A percentile compares a stretch with the other conserved stretches of the same genome.
Conservation (phyloP, 805 yeast species). For the Spathaspora passalidarum region DNA sequence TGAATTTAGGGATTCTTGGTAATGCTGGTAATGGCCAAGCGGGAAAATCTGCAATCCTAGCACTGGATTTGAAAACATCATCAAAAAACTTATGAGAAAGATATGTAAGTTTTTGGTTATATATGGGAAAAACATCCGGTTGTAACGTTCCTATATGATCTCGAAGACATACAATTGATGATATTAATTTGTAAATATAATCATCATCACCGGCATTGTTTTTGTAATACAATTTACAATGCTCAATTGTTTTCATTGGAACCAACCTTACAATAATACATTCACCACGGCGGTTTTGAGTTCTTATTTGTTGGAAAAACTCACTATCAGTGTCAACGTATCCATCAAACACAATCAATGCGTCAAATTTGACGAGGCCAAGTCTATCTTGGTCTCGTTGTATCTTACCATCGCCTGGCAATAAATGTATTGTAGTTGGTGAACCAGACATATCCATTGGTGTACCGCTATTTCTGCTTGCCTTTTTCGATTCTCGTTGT, state of each 20-base stretch:
- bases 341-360: slow-evolving; percentile 62
- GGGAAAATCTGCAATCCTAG: slow-evolving; percentile 19
- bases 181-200: slow-evolving; percentile 65
- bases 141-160: slow-evolving; percentile 82
- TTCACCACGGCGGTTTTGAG: slow-evolving; percentile 24
- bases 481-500: slow-evolving; percentile 38
- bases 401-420: slow-evolving; percentile 36
- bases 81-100: slow-evolving; percentile 58
- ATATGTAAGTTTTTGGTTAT: slow-evolving; percentile 60
- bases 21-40: slow-evolving; percentile 82
- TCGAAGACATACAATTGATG: slow-evolving; percentile 78
- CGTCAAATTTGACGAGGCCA: slow-evolving; percentile 43
- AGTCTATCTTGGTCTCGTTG: slow-evolving; percentile 23
- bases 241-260: slow-evolving; percentile 81
- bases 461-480: slow-evolving; percentile 9
- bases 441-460: slow-evolving; percentile 3
- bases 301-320: slow-evolving; percentile 24
- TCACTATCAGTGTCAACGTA: slow-evolving; percentile 44
- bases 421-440: slow-evolving; percentile 34
- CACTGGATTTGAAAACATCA: slow-evolving; percentile 22
- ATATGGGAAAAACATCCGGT: slow-evolving; percentile 73
- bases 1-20: slow-evolving; percentile 58
- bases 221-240: slow-evolving; percentile 53
- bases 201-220: slow-evolving; percentile 20
- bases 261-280: slow-evolving; percentile 68